Conservation (phyloP, 2,329 filamentous ascomycete species). For the Alternaria brassicicola region DNA sequence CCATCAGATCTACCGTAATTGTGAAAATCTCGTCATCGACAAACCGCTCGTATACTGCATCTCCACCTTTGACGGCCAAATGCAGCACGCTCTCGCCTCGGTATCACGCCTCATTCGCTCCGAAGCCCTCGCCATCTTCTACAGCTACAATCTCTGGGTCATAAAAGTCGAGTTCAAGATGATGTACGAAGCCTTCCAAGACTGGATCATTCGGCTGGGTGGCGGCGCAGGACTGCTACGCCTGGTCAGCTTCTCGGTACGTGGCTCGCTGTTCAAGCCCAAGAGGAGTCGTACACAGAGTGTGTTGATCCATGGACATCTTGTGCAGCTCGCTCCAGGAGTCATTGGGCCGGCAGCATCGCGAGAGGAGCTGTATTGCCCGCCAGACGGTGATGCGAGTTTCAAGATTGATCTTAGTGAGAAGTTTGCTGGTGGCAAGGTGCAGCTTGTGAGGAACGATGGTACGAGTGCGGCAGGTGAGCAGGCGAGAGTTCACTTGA, state of each 20-base stretch:
- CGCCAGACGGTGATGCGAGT: slow-evolving; percentile 47
- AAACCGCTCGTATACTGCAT: slow-evolving; percentile 51
- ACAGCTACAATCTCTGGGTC: slow-evolving; percentile 49
- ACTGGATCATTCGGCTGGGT: slow-evolving; percentile 47
- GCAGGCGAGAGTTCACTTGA: slow-evolving; percentile 28
- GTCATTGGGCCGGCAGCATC: slow-evolving; percentile 11
- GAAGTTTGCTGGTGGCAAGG: slow-evolving; percentile 40
- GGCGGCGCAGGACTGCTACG: slow-evolving; percentile 40
- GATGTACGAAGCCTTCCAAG: slow-evolving; percentile 50
- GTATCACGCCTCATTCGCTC: slow-evolving; percentile 44
- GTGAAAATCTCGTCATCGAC: slow-evolving; percentile 44
- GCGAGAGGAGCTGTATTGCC: slow-evolving; percentile 32
- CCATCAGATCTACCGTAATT: slow-evolving; percentile 46
- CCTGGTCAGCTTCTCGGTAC: slow-evolving; percentile 42
- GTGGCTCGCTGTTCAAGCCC: slow-evolving; percentile 44
- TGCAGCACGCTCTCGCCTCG: slow-evolving; percentile 47
- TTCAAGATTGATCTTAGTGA: slow-evolving; percentile 48
- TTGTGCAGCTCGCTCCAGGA: slow-evolving; percentile 27
- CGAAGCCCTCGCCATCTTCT: slow-evolving; percentile 49
- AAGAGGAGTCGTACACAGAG: slow-evolving; percentile 32
- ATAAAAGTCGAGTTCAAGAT: slow-evolving; percentile 49
- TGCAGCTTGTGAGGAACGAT: slow-evolving; percentile 43
- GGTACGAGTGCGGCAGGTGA: slow-evolving; percentile 41
- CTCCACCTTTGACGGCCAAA: slow-evolving; percentile 45
- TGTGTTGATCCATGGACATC: slow-evolving; percentile 27